These are phyloP conservation scores for Alternaria viburni DNA, from an alignment of 2,329 filamentous ascomycete species.

Conservation along the genomic window DNA sequence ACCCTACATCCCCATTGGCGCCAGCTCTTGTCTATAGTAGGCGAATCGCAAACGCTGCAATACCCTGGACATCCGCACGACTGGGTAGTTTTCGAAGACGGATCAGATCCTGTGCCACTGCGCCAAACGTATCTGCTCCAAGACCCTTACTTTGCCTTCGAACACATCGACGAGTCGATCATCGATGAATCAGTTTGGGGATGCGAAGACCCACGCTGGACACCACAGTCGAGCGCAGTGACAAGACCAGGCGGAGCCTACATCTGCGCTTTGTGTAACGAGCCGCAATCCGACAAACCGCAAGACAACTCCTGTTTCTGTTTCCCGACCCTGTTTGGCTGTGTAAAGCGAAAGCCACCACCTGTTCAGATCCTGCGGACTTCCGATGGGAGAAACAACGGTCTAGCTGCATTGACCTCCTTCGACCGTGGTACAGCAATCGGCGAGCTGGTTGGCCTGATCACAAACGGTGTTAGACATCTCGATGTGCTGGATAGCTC, in stretches of 20 bases:
- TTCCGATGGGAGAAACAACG: conserved; percentile 61
- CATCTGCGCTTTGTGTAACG: conserved; percentile 55
- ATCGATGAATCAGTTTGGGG: conserved; percentile 59
- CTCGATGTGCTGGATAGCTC: conserved; percentile 62
- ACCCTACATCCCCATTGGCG: conserved; percentile 62
- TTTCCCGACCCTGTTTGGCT: conserved; percentile 61
- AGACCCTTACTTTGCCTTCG: conserved; percentile 56
- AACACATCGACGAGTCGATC: conserved; percentile 58
- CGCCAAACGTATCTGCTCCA: conserved; percentile 56
- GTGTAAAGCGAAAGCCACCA: conserved; percentile 46
- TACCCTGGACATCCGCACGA: conserved; percentile 60
- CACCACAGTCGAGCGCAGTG: conserved; percentile 35
- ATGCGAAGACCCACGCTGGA: conserved; percentile 57
- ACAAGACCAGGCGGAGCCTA: conserved; percentile 38
- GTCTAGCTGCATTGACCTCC: conserved; percentile 53
- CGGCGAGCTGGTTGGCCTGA: conserved; percentile 62
- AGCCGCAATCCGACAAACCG: conserved; percentile 59
- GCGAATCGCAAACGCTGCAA: conserved; percentile 48
- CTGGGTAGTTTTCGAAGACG: conserved; percentile 58
- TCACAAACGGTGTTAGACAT: conserved; percentile 60
- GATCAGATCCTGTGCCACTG: conserved; percentile 53
- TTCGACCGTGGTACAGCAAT: conserved; percentile 61
- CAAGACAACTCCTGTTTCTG: conserved; percentile 59
- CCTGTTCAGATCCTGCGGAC: conserved; percentile 63
- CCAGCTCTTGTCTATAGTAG: conserved; percentile 56